Evolutionary conservation across 2,329 filamentous ascomycete genomes (phyloP).

Genomic region (Sclerotinia sclerotiorum): DNA sequence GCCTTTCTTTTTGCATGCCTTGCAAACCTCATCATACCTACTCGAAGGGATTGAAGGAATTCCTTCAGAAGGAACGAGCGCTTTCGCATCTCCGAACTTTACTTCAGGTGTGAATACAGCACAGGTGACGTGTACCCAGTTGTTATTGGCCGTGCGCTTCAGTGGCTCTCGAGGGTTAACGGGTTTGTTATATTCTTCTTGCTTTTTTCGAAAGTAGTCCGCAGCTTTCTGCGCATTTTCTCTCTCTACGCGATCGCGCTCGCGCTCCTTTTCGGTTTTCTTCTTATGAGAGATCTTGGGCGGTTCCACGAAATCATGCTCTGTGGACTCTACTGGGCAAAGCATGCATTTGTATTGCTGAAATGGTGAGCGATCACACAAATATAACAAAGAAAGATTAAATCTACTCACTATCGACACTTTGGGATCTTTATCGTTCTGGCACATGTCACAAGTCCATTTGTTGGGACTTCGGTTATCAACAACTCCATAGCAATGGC

Average conservation of each 20-base stretch:
- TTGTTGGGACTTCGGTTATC: constrained; percentile 67
- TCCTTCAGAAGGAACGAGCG: constrained; percentile 83
- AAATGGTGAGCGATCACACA: constrained; percentile 33
- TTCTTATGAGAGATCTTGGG: constrained; percentile 79
- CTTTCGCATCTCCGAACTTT: constrained; percentile 82
- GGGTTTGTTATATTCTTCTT: constrained; percentile 81
- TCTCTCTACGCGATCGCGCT: constrained; percentile 82
- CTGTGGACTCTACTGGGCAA: constrained; percentile 79
- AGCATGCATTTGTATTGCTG: constrained; percentile 89
- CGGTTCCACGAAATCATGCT: constrained; percentile 80
- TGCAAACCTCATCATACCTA: constrained; percentile 71
- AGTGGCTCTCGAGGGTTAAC: constrained; percentile 82
- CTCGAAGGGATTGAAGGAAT: constrained; percentile 76
- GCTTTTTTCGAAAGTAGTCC: constrained; percentile 78
- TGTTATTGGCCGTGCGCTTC: constrained; percentile 93
- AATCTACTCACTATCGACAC: constrained; percentile 75
- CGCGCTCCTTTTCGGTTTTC: constrained; percentile 88
- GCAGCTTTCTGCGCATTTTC: constrained; percentile 77
- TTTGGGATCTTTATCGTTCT: constrained; percentile 87
- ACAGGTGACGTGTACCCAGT: constrained; percentile 96
- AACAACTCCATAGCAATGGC: constrained; percentile 84
- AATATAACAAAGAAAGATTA: constrained; percentile 26
- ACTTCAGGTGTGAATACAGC: constrained; percentile 90
- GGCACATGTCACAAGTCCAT: constrained; percentile 95
- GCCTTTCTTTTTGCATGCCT: constrained; percentile 71